These are phyloP conservation scores for Persicaria maculosa DNA, from an alignment of 148 eudicot species.

Conservation along the genomic window DNA sequence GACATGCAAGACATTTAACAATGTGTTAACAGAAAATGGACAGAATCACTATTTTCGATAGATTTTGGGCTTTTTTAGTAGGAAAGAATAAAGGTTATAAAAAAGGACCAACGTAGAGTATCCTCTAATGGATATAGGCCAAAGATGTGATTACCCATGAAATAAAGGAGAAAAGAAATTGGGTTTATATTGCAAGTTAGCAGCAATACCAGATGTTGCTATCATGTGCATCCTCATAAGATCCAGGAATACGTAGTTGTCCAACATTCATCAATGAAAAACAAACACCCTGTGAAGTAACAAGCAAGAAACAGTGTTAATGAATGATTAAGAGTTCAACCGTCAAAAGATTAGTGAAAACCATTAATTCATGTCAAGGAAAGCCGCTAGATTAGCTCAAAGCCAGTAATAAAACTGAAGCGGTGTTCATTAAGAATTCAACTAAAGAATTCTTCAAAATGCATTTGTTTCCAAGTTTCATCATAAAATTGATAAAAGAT, in stretches of 20 bases:
- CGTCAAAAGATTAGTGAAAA: neutral
- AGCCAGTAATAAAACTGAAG: neutral
- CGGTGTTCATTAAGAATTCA: neutral
- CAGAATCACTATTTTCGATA: neutral
- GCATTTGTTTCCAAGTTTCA: too few species aligned
- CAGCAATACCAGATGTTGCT: slow-evolving; percentile 38
- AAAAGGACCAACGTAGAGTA: neutral
- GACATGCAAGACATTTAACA: slow-evolving; percentile 1
- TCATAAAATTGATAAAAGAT: too few species aligned
- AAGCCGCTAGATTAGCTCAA: neutral
- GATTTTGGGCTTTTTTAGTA: neutral
- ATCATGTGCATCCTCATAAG: slow-evolving; percentile 27
- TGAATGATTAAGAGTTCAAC: neutral
- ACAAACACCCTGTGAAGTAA: slow-evolving; percentile 51
- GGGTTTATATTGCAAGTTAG: slow-evolving; percentile 8
- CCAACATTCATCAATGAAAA: slow-evolving; percentile 56
- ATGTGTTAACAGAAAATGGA: neutral
- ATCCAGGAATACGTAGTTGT: slow-evolving; percentile 27
- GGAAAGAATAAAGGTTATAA: neutral
- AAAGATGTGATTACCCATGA: neutral
- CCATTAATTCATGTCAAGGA: neutral
- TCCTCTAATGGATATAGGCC: neutral
- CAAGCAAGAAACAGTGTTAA: neutral
- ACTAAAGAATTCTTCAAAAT: neutral
- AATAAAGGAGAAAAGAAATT: neutral